Base-by-base conservation (phyloP, 2,329 filamentous ascomycete genomes). In the Trichoderma harzianum region DNA sequence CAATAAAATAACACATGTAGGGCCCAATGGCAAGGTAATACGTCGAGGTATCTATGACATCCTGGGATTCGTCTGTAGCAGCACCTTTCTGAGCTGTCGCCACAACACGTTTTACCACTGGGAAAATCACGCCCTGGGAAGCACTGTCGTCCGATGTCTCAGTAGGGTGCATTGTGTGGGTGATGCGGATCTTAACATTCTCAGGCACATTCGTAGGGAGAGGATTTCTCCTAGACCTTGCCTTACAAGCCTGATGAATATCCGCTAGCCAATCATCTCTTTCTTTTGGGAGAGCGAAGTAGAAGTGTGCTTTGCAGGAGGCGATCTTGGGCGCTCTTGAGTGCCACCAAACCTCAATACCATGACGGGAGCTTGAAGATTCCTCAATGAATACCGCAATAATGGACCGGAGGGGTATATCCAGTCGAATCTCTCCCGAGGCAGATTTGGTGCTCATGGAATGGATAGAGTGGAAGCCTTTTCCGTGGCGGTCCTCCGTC, bases 261-360 rank as follows among this genome's bases (percentile, higher is more conserved):
- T 84, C 80, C 18, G 82, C 81, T 71, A 89, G 77, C 82, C 85
- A 86, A 58, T 84, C 82, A 70, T 88, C 85, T 30, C 86, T 82
- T 65, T 87, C 85, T 32, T 83, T 80, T 10, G 85, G 83, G 34
- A 85, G 77, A 62, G 78, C 79, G 75, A 89, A 88, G 76, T 85
- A 85, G 47, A 89, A 78, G 51, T 85, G 83, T 3, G 84, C 79
- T 72, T 84, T 86, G 72, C 80, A 80, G 73, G 86, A 88, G 16
- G 82, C 79, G 53, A 86, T 79, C 14, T 82, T 80, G 3, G 84
- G 82, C 70, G 82, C 80, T 18, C 79, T 77, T 16, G 83, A 83
- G 71, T 83, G 84, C 87, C 87, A 89, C 86, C 87, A 89, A 2
- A 89, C 81, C 75, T 89, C 87, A 65, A 89, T 78, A 7, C 86